These are phyloP conservation scores for Cutaneotrichosporon cavernicola DNA, from an alignment of 1,284 basidiomycete genomes.

Conservation along the genomic window DNA sequence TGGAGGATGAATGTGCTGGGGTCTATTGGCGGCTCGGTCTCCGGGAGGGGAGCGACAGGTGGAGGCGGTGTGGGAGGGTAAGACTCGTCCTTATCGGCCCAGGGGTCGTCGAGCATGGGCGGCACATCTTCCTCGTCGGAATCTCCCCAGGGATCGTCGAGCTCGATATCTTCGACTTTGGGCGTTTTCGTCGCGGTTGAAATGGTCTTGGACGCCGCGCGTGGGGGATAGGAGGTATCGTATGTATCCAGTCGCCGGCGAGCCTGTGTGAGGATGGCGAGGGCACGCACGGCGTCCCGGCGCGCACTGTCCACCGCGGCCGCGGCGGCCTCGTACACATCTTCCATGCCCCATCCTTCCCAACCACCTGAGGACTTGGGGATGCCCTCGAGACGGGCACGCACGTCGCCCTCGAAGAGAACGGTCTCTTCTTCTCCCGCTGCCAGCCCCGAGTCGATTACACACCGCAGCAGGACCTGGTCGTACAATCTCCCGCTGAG, in stretches of 20 bases:
- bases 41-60: neutral
- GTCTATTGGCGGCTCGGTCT: constrained; percentile 31
- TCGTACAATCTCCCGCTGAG: constrained; percentile 21
- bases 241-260: constrained; percentile 25
- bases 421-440: constrained; percentile 18
- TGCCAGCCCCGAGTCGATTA: constrained; percentile 36
- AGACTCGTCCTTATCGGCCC: constrained; percentile 27
- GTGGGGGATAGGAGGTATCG: constrained; percentile 18
- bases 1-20: constrained; percentile 62
- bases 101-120: constrained; percentile 33
- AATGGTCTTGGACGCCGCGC: neutral
- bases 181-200: neutral
- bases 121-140: constrained; percentile 13
- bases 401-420: constrained; percentile 25
- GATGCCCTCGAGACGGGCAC: constrained; percentile 13
- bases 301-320: constrained; percentile 18
- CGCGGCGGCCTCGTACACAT: constrained; percentile 3
- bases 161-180: constrained; percentile 44
- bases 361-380: constrained; percentile 1
- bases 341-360: constrained; percentile 4
- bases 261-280: constrained; percentile 22
- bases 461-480: constrained; percentile 32
- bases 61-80: neutral
- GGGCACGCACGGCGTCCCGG: constrained; percentile 10
- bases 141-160: constrained; percentile 74